Conservation (phyloP, 192 early-diverging fungal species). For the Allomyces macrogynus region DNA sequence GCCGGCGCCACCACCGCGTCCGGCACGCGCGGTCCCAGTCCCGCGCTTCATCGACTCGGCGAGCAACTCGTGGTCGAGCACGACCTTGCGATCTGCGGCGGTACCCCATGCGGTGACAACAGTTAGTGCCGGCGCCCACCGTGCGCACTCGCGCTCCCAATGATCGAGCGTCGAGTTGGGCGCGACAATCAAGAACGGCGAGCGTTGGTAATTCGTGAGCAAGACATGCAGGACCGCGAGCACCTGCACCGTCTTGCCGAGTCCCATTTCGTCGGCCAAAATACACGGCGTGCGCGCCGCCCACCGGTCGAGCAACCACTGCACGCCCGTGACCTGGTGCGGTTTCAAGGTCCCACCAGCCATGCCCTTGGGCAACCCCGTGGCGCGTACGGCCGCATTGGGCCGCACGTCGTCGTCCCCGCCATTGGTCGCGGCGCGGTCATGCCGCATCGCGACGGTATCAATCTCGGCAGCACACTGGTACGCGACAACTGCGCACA, state of each 20-base stretch:
- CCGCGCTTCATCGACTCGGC: constrained; percentile 28
- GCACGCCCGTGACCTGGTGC: constrained; percentile 42
- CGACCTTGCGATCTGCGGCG: background rate
- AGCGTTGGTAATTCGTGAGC: constrained; percentile 18
- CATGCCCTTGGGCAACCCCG: constrained; percentile 5
- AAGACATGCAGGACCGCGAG: constrained; percentile 31
- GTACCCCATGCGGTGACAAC: constrained; percentile 35
- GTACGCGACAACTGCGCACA: too few relatives aligned
- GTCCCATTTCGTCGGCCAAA: constrained; percentile 57
- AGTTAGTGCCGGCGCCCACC: constrained; percentile 42
- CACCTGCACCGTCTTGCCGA: constrained; percentile 59
- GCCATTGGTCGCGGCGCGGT: too few relatives aligned
- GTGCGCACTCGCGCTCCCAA: constrained; percentile 49
- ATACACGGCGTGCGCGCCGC: constrained; percentile 9
- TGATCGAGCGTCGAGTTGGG: constrained; percentile 41
- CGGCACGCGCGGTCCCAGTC: background rate
- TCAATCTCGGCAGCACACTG: too few relatives aligned
- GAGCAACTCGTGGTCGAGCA: constrained; percentile 19
- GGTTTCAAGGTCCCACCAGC: constrained; percentile 31
- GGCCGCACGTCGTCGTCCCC: too few relatives aligned
- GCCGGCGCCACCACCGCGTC: constrained; percentile 1
- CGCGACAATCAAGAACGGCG: constrained; percentile 46
- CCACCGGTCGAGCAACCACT: constrained; percentile 10
- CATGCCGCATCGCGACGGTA: too few relatives aligned
- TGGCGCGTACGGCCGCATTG: too few relatives aligned